Evolutionary conservation across 2,329 filamentous ascomycete genomes (phyloP), one percentile per base, ranked within the genome.

Genomic region (Niveomyces coronatus): DNA sequence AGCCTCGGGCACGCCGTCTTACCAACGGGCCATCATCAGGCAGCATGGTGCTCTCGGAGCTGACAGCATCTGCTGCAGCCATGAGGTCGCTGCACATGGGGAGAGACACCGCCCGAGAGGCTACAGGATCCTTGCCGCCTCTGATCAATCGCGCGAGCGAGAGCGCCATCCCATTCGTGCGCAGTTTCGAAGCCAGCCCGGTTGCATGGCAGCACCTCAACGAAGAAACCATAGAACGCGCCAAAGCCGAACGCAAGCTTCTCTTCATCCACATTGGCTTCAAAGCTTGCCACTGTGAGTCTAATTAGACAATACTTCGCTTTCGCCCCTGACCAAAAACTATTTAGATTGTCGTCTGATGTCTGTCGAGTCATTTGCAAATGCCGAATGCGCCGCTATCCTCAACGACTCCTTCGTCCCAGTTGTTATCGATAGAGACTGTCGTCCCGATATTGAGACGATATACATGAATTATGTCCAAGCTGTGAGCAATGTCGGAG

Each of bases 391-490:
- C 44, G 87, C 91, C 13, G 64, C 75, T 17, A 70, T 94, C 41
- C 70, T 98, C 24, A 98, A 96, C 64, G 70, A 80, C 44, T 75
- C 77, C 41, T 98, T 96, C 58, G 77, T 98, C 31, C 89, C 91
- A 4, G 79, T 96, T 56, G 83, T 95, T 50, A 76, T 96, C 52
- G 91, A 98, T 60, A 78, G 88, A 43, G 91, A 98, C 61, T 86
- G 94, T 61, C 79, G 89, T 18, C 89, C 89, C 8, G 88, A 96
- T 54, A 78, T 96, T 46, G 91, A 98, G 54, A 79, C 84, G 44
- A 88, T 96, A 47, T 96, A 96, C 59, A 95, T 95, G 86, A 94
- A 94, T 64, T 98, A 94, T 58, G 82, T 94, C 28, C 87, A 95
- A 57, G 89, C 89, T 2, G 89, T 91, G 9, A 94, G 83, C 42